Base-by-base conservation (phyloP, 2,329 filamentous ascomycete species). In the Colletotrichum sp. region DNA sequence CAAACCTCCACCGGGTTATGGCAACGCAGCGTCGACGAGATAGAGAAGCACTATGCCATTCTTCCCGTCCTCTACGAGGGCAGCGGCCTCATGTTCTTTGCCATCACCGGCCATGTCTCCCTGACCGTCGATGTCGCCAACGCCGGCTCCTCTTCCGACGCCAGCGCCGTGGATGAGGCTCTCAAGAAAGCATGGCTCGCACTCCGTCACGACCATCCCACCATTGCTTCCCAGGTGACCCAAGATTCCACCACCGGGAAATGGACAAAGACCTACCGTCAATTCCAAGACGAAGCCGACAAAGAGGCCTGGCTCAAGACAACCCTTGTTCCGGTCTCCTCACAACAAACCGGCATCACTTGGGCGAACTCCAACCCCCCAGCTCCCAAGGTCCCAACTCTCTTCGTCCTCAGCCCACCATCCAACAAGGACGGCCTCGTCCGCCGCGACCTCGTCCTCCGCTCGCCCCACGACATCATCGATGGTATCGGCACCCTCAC, bases 51-150 rank as follows among this genome's bases (percentile, higher is more conserved):
- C 44, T 88, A 88, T 73, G 81, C 84, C 0, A 78, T 83, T 1
- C 76, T 87, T 12, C 81, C 81, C 0, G 83, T 81, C 13, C 77
- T 80, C 0, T 87, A 84, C 52, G 79, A 84, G 28, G 84, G 80
- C 2, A 86, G 80, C 34, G 85, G 84, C 0, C 84, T 85, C 2
- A 84, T 81, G 68, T 86, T 83, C 76, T 88, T 88, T 66, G 83
- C 83, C 3, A 86, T 89, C 6, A 87, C 87, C 0, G 86, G 84
- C 0, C 83, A 84, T 21, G 60, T 87, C 3, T 84, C 85, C 1
- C 59, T 86, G 0, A 77, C 73, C 0, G 63, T 84, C 3, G n/a
- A 59, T 0, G 67, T 83, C 4, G n/a, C 75, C 1, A 8, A 68
- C 3, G 15, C 24, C 3, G 26, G 12, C 3, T 15, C 55, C 2